Evolutionary conservation across 345 rosid species (phyloP), one percentile per base, ranked within the genome.

Genomic region (Citrus australasica): DNA sequence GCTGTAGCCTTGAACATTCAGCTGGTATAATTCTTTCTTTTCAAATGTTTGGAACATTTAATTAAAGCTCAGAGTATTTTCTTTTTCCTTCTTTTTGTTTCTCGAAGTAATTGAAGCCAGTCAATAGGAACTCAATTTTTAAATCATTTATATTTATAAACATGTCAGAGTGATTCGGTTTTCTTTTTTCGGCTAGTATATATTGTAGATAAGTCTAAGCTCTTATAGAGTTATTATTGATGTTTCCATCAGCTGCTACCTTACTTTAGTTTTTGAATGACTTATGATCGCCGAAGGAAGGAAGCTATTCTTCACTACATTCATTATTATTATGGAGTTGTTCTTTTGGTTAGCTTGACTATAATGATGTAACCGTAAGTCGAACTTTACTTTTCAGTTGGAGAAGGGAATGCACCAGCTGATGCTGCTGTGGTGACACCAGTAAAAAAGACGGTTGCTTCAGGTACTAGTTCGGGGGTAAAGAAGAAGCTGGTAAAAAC

Each of bases 401-500:
- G 76, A 80, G 86, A 83, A 77, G 79, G 67, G 16, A 78, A 78
- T 27, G 42, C 48, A 37, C 70, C 66, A 2, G 42, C 51, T 38
- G 84, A 75, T 56, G 71, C 76, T 40, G 67, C 70, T 46, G 25
- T 9, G 30, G 33, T 74, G 69, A 74, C 79, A 2, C 81, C 72
- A 14, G 85, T 77, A 24, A 69, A 75, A 37, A 83, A 82, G 67
- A 21, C 24, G 11, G 79, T 40, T 81, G 64, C 40, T 9, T 42
- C 85, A 0, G 75, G 80, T 22, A 74, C 76, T 7, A 82, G 73
- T 48, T 71, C 77, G 9, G 82, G 67, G n/a, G 80, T 75, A 19
- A 87, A 80, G 83, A 84, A 80, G 84, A 64, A 68, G 67, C 48
- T 66, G 0, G 88, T 69, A 32, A 83, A 80, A 60, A 61, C 70